A percentile compares a stretch with the other conserved stretches of the same genome.
These are phyloP conservation scores for Cystofilobasidium macerans DNA, from an alignment of 768 basidiomycete genomes.

Conservation along the genomic window DNA sequence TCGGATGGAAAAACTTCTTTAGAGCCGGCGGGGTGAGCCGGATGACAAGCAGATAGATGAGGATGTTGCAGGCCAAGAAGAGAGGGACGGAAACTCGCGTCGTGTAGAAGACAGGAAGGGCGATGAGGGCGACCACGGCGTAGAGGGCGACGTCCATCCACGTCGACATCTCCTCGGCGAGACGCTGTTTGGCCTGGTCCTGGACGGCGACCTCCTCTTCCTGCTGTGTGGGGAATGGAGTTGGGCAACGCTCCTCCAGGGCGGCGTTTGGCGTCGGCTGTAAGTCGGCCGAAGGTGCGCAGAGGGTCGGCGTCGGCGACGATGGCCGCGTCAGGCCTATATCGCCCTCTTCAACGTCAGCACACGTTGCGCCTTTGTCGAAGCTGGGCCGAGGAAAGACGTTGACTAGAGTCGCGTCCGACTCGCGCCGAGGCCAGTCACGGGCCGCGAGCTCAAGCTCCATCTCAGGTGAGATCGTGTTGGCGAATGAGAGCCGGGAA, in stretches of 20 bases:
- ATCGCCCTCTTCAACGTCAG: background rate
- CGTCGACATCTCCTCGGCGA: constrained; percentile 3
- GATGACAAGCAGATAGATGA: constrained; percentile 19
- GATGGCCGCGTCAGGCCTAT: background rate
- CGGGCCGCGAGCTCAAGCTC: background rate
- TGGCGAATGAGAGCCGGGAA: background rate
- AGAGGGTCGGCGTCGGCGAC: background rate
- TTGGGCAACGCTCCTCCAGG: background rate
- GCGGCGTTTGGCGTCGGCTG: background rate
- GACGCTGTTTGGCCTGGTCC: background rate
- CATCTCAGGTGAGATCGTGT: constrained; percentile 2
- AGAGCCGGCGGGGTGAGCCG: background rate
- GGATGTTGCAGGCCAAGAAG: constrained; percentile 18
- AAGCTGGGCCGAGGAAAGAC: background rate
- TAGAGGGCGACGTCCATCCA: constrained; percentile 17
- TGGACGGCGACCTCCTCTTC: background rate
- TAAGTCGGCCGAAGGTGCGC: background rate
- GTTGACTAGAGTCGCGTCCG: constrained; percentile 3
- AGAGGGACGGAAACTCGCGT: constrained; percentile 13
- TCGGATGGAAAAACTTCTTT: constrained; percentile 5
- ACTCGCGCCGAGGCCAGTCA: background rate
- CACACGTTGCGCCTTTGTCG: background rate
- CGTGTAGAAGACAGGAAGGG: constrained; percentile 17
- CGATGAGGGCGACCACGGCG: constrained; percentile 1
- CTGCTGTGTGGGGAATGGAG: background rate